These are phyloP conservation scores for Volvox africanus DNA, from an alignment of 139 green algal genomes.

Conservation along the genomic window DNA sequence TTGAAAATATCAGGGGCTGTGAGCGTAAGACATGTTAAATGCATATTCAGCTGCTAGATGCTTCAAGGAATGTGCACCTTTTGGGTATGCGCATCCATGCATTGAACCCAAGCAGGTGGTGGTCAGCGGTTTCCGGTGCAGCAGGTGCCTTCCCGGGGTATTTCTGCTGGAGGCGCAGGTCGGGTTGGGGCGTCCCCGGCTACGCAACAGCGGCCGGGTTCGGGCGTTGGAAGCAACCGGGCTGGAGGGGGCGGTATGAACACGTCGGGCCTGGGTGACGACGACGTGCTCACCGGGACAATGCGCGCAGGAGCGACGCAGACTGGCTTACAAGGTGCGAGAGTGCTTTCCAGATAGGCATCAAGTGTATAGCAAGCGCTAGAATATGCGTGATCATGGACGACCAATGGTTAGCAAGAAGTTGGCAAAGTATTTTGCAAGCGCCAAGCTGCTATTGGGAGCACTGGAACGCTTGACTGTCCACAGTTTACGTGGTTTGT, in stretches of 20 bases:
- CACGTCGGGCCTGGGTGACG: constrained; percentile 19
- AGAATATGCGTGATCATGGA: no score
- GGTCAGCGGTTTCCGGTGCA: constrained; percentile 3
- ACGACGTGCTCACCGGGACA: constrained; percentile 43
- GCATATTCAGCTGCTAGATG: no score
- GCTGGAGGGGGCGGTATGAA: not conserved
- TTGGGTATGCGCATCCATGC: no score
- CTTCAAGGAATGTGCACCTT: no score
- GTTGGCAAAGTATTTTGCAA: no score
- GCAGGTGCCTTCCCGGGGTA: not conserved
- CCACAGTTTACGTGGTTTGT: no score
- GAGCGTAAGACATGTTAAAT: no score
- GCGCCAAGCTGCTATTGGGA: no score
- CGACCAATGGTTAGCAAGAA: no score
- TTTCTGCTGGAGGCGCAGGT: not conserved
- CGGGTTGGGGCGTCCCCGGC: not conserved
- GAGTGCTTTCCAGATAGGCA: not conserved
- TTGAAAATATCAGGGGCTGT: no score
- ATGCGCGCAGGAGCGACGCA: not conserved
- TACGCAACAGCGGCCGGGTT: not conserved
- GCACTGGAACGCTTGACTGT: no score
- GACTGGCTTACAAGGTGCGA: constrained; percentile 17
- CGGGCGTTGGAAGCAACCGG: not conserved
- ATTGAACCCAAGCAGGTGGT: not conserved
- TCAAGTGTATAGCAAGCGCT: no score